These are phyloP conservation scores for Cadophora malorum DNA, from an alignment of 2,329 filamentous ascomycete species.

Conservation along the genomic window DNA sequence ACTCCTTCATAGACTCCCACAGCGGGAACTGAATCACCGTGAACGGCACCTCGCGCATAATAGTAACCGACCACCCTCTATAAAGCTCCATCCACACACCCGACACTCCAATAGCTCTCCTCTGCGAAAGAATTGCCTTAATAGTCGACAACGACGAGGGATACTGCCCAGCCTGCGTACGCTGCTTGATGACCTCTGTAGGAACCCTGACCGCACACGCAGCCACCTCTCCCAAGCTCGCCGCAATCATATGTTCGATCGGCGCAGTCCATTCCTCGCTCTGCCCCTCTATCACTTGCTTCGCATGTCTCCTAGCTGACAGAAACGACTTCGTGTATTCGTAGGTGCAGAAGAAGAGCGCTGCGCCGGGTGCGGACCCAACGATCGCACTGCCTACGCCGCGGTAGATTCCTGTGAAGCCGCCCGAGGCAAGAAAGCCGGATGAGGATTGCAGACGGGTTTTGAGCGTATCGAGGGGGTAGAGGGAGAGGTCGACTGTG, in stretches of 20 bases:
- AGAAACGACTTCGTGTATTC: constrained; percentile 72
- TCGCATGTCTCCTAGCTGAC: constrained; percentile 41
- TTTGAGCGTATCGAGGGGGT: constrained; percentile 97
- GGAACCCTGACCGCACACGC: constrained; percentile 93
- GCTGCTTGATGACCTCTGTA: constrained; percentile 96
- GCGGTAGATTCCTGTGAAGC: constrained; percentile 90
- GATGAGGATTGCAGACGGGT: constrained; percentile 88
- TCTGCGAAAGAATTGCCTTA: constrained; percentile 67
- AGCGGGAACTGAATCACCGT: constrained; percentile 97
- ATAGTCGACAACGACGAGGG: constrained; percentile 73
- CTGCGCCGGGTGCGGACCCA: constrained; percentile 90
- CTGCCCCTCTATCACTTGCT: constrained; percentile 35
- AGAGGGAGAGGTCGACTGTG: constrained; percentile 95
- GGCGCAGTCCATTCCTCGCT: constrained; percentile 41
- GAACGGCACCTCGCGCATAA: constrained; percentile 95
- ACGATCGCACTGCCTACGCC: constrained; percentile 89
- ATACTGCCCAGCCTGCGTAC: constrained; percentile 87
- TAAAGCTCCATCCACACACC: constrained; percentile 85
- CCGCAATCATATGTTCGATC: constrained; percentile 80
- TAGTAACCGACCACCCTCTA: constrained; percentile 88
- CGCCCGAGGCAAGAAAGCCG: constrained; percentile 82
- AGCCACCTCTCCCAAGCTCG: constrained; percentile 85
- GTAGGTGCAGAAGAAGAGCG: constrained; percentile 97
- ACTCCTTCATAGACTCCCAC: constrained; percentile 91
- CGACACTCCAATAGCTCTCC: constrained; percentile 50